A percentile compares a stretch with the other conserved stretches of the same genome.
Conservation (phyloP, 2,329 filamentous ascomycete genomes). For the Aspergillus japonicus region DNA sequence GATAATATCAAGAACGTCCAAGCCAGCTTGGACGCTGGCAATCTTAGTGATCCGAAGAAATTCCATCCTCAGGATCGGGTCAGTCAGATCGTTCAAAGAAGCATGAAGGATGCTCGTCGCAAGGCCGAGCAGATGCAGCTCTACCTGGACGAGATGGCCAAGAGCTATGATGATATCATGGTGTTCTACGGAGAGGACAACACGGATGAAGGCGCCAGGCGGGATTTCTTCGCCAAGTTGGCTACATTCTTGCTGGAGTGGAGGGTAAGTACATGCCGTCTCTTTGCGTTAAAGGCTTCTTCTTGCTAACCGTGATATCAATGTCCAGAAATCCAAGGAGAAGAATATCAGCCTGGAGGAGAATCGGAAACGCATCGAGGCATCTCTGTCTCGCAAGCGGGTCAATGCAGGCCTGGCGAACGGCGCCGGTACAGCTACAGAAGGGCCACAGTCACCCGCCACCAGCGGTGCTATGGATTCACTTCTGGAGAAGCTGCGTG, state of each 20-base stretch:
- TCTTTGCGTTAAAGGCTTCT: neutral
- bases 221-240: constrained; percentile 94
- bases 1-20: constrained; percentile 94
- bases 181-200: constrained; percentile 94
- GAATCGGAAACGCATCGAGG: constrained; percentile 78
- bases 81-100: constrained; percentile 82
- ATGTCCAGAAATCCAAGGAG: constrained; percentile 71
- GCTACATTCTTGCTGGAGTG: constrained; percentile 87
- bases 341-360: constrained; percentile 89
- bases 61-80: constrained; percentile 98
- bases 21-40: constrained; percentile 85
- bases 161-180: constrained; percentile 93
- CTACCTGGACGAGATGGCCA: constrained; percentile 88
- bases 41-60: constrained; percentile 92
- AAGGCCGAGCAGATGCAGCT: constrained; percentile 96
- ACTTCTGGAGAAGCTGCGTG: constrained; percentile 88
- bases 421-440: constrained; percentile 44
- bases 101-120: constrained; percentile 93
- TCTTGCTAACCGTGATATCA: constrained; percentile 5
- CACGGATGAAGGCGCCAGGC: constrained; percentile 82
- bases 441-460: constrained; percentile 62
- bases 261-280: constrained; percentile 59
- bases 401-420: constrained; percentile 65
- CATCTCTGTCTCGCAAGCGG: constrained; percentile 83
- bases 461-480: constrained; percentile 94